Evolutionary conservation across 2,329 filamentous ascomycete species (phyloP), one percentile per base, ranked within the genome.

Genomic region (Monilinia laxa): DNA sequence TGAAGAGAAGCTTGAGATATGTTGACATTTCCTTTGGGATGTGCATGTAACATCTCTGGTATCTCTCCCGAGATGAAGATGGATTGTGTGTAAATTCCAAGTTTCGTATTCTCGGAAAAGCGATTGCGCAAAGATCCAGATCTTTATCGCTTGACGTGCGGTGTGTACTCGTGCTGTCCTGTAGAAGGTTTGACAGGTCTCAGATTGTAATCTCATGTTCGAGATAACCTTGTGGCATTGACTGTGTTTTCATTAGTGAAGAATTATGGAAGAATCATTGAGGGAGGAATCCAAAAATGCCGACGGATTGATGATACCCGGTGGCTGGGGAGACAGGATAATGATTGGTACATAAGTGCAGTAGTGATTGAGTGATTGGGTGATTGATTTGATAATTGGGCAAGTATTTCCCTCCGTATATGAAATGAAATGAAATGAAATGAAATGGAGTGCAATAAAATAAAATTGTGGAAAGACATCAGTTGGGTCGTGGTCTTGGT

Each of bases 101-200:
- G 16, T 20, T 28, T 42, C 38, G 55, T 28, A n/a, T 28, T 10
- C 23, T 20, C n/a, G 55, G 28, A 2, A n/a, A 58, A 58, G 35
- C 5, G 16, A 45, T 25, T 28, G 56, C 40, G 56, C 18, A 45
- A 45, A n/a, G 23, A 31, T 31, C 42, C 55, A 31, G 56, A 58
- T 58, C 56, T 45, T 45, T n/a, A 45, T 58, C 40, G 56, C 40
- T 25, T 47, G 56, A 47, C 25, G 25, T 58, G 25, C 23, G 40
- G 23, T 58, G 40, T 58, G 55, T 28, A 20, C 20, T n/a, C 31
- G 4, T 16, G 20, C 42, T 45, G 31, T 18, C 1, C 2, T 5
- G 12, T 23, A 56, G 28, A 28, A 28, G n/a, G 54, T 47, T 47
- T 31, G 40, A 47, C 56, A 11, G 28, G 56, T 59, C 40, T 59